Base-by-base conservation (phyloP, 2,329 filamentous ascomycete genomes). In the Oidium heveae region DNA sequence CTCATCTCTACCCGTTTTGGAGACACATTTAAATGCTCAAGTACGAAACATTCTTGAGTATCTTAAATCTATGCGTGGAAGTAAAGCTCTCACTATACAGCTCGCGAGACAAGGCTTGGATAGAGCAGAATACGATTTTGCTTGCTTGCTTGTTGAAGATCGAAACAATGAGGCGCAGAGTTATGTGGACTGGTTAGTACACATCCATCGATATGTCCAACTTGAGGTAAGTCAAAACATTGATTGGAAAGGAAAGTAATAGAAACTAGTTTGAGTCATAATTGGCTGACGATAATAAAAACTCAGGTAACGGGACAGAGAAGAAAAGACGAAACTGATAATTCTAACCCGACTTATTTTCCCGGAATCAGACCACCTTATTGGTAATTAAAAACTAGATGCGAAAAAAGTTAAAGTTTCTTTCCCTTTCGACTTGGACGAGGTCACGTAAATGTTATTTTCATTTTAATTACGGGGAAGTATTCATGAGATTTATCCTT, bases 141-240 rank as follows among this genome's bases (percentile, higher is more conserved):
- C 91, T 8, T 74, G 88, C 54, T 72, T 93, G 68, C 68, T 98
- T 60, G 80, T 94, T 34, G 91, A 98, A 69, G 91, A 98, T 65
- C 77, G 91, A 59, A 96, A 96, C 67, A 94, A 94, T 61, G 91
- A 98, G 70, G 91, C 91, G 37, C 88, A 94, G 69, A 94, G 85
- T 65, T 98, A 96, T 68, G 91, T 96, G 36, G 91, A 98, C 69
- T 98, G 91, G 91, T 73, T 98, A 63, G 91, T 98, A 56, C 85
- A 94, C 68, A 75, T 96, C 58, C 91, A 98, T 69, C 82, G 89
- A 62, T 81, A 84, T 61, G 91, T 98, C 59, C 88, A 94, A 66
- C 72, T 94, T 59, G 91, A 98, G 75, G 79, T 82, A 67, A 68
- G 75, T 68, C 16, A 36, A 52, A 33, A 52, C 15, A 33, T 49